These are phyloP conservation scores for Irpex sp. DNA, from an alignment of 1,284 basidiomycete genomes.

Conservation along the genomic window DNA sequence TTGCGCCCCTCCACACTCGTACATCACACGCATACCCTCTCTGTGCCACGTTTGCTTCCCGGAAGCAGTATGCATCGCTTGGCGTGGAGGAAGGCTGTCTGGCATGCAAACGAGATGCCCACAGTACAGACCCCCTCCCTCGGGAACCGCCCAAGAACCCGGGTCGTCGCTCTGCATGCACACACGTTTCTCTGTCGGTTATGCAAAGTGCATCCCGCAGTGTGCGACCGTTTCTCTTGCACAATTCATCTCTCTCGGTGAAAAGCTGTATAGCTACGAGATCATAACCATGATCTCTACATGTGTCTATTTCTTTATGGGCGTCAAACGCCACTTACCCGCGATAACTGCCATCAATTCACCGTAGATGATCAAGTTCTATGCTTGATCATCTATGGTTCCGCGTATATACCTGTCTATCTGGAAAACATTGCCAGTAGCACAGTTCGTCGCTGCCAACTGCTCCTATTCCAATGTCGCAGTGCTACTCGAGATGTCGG, in stretches of 20 bases:
- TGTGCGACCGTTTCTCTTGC: no score
- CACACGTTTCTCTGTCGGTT: not conserved
- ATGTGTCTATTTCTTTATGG: not conserved
- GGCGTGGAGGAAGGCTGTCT: not conserved
- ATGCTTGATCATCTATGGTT: no score
- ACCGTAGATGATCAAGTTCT: not conserved
- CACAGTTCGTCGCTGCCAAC: not conserved
- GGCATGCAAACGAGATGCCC: not conserved
- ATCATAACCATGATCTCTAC: no score
- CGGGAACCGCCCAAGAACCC: not conserved
- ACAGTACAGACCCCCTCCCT: not conserved
- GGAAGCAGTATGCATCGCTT: not conserved
- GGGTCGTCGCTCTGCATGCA: not conserved
- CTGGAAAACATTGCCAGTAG: not conserved
- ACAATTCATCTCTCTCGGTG: no score
- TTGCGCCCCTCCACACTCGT: not conserved
- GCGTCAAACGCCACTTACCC: not conserved
- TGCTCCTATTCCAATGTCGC: not conserved
- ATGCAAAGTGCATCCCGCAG: no score
- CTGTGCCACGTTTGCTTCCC: not conserved
- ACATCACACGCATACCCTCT: not conserved
- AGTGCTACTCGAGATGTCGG: not conserved
- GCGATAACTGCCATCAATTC: not conserved
- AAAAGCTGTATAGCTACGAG: no score
- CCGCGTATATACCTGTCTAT: no score